phyloP scores from a whole-genome alignment of 305 asterid genomes.

The Plantago rigida region DNA sequence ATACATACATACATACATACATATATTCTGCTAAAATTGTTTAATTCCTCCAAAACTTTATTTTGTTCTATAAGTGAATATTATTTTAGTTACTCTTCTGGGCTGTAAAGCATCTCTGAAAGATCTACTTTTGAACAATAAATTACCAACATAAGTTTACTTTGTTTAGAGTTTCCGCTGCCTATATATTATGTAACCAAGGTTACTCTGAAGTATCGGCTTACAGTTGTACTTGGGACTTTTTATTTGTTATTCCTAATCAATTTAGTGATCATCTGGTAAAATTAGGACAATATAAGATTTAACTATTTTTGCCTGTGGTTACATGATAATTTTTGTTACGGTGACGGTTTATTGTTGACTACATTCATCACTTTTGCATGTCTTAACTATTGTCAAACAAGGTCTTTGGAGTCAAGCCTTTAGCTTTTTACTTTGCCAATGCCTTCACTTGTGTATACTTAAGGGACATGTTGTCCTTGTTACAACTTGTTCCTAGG shows the following conservation, averaged over 20 bases:
- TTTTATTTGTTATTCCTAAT: background rate
- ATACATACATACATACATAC: too few relatives aligned
- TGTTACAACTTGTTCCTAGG: constrained; percentile 9
- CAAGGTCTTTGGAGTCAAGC: background rate
- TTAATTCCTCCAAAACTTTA: background rate
- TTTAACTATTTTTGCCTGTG: background rate
- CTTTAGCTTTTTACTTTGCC: background rate
- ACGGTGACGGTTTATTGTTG: background rate
- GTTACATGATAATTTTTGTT: background rate
- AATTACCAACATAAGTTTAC: background rate
- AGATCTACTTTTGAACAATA: background rate
- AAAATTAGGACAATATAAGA: background rate
- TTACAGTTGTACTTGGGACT: background rate
- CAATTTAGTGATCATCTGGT: background rate
- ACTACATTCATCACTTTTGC: background rate
- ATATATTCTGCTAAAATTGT: too few relatives aligned
- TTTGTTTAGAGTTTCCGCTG: background rate
- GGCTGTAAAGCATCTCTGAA: background rate
- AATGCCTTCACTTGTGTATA: background rate
- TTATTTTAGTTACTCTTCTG: background rate
- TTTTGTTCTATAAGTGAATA: background rate
- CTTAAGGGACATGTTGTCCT: background rate
- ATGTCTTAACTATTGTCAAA: background rate
- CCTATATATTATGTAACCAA: background rate
- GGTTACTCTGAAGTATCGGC: background rate